Conservation (phyloP, 805 yeast genomes). For the Candida ponderosae region DNA sequence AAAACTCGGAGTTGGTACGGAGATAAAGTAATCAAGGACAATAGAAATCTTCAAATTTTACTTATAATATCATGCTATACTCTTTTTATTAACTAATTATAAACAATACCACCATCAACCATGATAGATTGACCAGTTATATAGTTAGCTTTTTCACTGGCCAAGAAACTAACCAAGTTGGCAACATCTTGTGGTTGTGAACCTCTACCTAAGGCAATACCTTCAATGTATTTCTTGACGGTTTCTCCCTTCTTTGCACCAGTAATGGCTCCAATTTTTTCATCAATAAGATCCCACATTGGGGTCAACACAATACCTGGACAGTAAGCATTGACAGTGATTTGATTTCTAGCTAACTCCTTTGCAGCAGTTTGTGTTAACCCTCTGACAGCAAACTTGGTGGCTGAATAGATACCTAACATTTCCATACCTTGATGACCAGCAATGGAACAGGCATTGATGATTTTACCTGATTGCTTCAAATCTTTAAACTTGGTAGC, state of each 20-base stretch:
- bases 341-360: slow-evolving; percentile 26
- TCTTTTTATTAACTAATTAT: slow-evolving; percentile 4
- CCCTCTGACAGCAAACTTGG: slow-evolving; percentile 30
- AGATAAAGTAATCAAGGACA: too few species aligned
- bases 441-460: slow-evolving; percentile 29
- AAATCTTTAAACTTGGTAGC: slow-evolving; percentile 19
- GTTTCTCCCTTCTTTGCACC: slow-evolving; percentile 22
- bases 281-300: slow-evolving; percentile 26
- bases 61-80: too few species aligned
- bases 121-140: slow-evolving; percentile 27
- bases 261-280: slow-evolving; percentile 15
- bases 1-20: too few species aligned
- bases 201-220: slow-evolving; percentile 27
- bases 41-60: too few species aligned
- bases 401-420: slow-evolving; percentile 25
- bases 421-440: slow-evolving; percentile 24
- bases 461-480: slow-evolving; percentile 28
- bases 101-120: slow-evolving; percentile 30
- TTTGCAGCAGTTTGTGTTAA: slow-evolving; percentile 30
- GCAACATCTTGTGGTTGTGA: slow-evolving; percentile 29
- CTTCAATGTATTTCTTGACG: slow-evolving; percentile 16
- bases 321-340: slow-evolving; percentile 30
- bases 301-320: slow-evolving; percentile 35
- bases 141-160: slow-evolving; percentile 28
- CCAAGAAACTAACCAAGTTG: slow-evolving; percentile 26